Evolutionary conservation across 345 rosid species (phyloP), one percentile per base, ranked within the genome.

Genomic region (Linum tenue): DNA sequence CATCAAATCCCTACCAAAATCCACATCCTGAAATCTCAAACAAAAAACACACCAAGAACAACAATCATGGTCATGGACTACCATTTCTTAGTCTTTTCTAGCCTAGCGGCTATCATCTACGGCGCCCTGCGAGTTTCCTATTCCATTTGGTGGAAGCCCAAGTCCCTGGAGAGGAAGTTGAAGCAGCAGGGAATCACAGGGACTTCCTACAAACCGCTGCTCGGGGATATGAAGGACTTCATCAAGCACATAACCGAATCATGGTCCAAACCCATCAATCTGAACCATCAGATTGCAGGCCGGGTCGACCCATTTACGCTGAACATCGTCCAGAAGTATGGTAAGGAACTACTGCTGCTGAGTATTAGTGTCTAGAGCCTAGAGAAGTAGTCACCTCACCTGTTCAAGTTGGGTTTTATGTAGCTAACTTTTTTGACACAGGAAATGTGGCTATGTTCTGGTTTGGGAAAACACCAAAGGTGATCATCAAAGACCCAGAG

Each of bases 381-480:
- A 51, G 56, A 9, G 10, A 8, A 8, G n/a, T n/a, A 51, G 56
- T 51, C 12, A 6, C 37, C 0, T 62, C 7, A 31, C 9, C 48
- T 65, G 11, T 38, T 12, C 17, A 15, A 38, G 31, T 3, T 22
- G 16, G n/a, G 44, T 5, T 40, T 3, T 12, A 40, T 7, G 2
- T 40, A 6, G 31, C 31, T 22, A 22, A 22, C 31, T 48, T 5
- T 38, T 56, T 63, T 60, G 56, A 41, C n/a, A n/a, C 83, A 83
- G 90, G 90, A 51, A 74, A 81, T n/a, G 60, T 74, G 53, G 74
- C 80, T 12, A 44, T 74, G 39, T 70, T 56, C 61, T 85, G 90
- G 90, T 3, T 10, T 16, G 80, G 83, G 41, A 76, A 71, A 55
- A 72, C 71, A 7, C 84, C 90, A 10, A 74, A 75, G 74, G 7